Conservation (phyloP, 106 monocot species). For the Cymbidium sinense region DNA sequence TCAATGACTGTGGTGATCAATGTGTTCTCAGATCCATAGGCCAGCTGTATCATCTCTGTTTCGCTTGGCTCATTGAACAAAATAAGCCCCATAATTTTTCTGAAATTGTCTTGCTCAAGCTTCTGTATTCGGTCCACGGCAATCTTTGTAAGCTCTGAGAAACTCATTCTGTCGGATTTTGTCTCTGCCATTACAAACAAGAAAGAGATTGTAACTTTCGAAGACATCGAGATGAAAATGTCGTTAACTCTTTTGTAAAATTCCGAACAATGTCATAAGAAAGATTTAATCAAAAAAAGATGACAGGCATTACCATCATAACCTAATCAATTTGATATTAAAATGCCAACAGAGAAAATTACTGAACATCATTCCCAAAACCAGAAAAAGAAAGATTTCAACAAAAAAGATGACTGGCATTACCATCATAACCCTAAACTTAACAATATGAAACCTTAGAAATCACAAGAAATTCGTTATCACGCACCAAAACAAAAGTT, state of each 20-base stretch:
- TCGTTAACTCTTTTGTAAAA: not conserved
- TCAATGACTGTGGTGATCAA: constrained; percentile 42
- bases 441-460: no score
- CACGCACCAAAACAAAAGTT: no score
- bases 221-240: not conserved
- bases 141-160: constrained; percentile 48
- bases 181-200: constrained; percentile 14
- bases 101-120: constrained; percentile 43
- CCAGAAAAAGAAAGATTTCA: no score
- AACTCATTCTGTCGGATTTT: constrained; percentile 33
- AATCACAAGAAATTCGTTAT: no score
- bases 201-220: not conserved
- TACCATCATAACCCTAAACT: no score
- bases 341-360: not conserved
- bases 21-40: constrained; percentile 34
- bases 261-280: not conserved
- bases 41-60: constrained; percentile 49
- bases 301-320: no score
- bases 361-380: not conserved
- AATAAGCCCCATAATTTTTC: constrained; percentile 53
- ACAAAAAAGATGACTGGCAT: no score
- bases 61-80: constrained; percentile 34
- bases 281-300: no score
- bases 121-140: constrained; percentile 35
- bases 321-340: no score